Percentiles rank a stretch among this genome's conserved stretches.
These are phyloP conservation scores for Ceratonia siliqua DNA, from an alignment of 306 rosid species.

Conservation along the genomic window DNA sequence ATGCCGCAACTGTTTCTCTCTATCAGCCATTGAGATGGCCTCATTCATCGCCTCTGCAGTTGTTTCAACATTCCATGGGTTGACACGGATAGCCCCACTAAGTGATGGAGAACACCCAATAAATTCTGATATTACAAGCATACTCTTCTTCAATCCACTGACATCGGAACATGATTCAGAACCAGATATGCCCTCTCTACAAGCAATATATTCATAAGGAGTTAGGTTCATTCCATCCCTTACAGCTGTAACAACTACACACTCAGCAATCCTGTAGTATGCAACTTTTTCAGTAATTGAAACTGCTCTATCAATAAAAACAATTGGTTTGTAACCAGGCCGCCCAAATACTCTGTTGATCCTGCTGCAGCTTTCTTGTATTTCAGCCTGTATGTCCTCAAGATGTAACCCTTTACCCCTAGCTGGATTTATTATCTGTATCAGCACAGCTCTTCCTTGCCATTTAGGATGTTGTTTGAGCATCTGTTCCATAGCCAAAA, in stretches of 20 bases:
- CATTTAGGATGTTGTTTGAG: slow-evolving; percentile 68
- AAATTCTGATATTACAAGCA: slow-evolving; percentile 83
- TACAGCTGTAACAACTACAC: slow-evolving; percentile 81
- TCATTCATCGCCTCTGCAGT: slow-evolving; percentile 77
- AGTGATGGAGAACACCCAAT: slow-evolving; percentile 89
- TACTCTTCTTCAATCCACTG: slow-evolving; percentile 63
- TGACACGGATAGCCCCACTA: slow-evolving; percentile 79
- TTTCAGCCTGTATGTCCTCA: slow-evolving; percentile 56
- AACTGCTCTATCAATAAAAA: slow-evolving; percentile 59
- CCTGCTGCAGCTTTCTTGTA: slow-evolving; percentile 60
- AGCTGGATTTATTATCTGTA: slow-evolving; percentile 79
- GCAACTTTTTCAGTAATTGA: slow-evolving; percentile 65
- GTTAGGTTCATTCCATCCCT: slow-evolving; percentile 88
- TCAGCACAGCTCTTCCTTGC: slow-evolving; percentile 75
- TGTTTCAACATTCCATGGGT: slow-evolving; percentile 79
- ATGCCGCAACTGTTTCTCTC: slow-evolving; percentile 70
- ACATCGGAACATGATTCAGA: slow-evolving; percentile 50
- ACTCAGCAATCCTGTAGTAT: slow-evolving; percentile 78
- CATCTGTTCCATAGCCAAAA: slow-evolving; percentile 83
- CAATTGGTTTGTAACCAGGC: slow-evolving; percentile 69
- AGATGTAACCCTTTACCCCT: slow-evolving; percentile 73
- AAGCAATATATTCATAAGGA: slow-evolving; percentile 80
- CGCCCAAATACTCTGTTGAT: slow-evolving; percentile 62
- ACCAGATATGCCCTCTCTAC: slow-evolving; percentile 69
- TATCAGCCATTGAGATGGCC: slow-evolving; percentile 63